Base-by-base conservation (phyloP, 257 asterid species). In the Handroanthus guayacan region DNA sequence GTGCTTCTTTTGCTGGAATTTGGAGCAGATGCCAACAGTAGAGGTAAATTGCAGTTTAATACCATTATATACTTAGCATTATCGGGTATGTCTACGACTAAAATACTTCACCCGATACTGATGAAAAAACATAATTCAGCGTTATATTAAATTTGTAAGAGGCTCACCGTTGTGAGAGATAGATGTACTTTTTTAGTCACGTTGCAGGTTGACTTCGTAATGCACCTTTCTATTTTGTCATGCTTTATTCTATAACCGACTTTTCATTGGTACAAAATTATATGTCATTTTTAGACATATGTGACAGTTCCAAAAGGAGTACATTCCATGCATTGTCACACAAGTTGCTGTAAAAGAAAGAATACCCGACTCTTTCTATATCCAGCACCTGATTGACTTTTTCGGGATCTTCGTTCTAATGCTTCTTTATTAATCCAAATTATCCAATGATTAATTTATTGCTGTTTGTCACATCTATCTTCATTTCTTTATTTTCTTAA, bases 1-100 rank as follows among this genome's bases (percentile, higher is more conserved):
- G 96, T 84, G 67, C 90, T 86, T 75, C 93, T 95, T 71, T 87
- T 95, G 78, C 87, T 95, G 69, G 99, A 92, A 81, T 86, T 78
- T 39, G 97, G 94, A 39, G 98, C 99, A 7, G 85, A 91, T 81
- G 88, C 90, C 68, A 95, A 95, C 65, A 82, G 83, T 55, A 83
- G 86, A 92, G 99, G 99, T 95, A 79, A 39, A 17, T 67, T 31
- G 10, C 38, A 36, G 62, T 71, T 55, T 11, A 55, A 39, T 61
- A 12, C 38, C 18, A n/a, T 25, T 25, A 25, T 25, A 7, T 47
- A 36, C 20, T 80, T 67, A 43, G 69, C 48, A 70, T 70, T 52
- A 57, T 17, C 4, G 20, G n/a, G 57, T 55, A 11, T 65, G 54
- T 50, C 10, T 55, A 55, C 41, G 13, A 50, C 31, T n/a, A 38